Evolutionary conservation across 2,329 filamentous ascomycete genomes (phyloP).

Genomic region (Aspergillus quadrilineatus): DNA sequence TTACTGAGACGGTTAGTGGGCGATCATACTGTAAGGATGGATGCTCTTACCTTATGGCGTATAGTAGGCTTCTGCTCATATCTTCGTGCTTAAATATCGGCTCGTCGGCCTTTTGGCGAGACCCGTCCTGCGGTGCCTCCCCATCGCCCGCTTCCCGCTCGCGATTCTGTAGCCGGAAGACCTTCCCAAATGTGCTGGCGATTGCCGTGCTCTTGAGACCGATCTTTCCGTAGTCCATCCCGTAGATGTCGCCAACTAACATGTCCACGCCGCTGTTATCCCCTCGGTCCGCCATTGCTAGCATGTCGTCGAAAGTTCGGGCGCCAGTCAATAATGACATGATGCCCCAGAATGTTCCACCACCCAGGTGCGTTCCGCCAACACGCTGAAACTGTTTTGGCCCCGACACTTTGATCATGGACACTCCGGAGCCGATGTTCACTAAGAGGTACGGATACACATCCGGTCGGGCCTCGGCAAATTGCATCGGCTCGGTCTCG

Average conservation of each 20-base stretch:
- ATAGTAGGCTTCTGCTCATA: constrained; percentile 85
- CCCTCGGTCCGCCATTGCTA: constrained; percentile 82
- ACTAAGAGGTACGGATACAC: constrained; percentile 97
- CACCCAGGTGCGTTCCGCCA: constrained; percentile 89
- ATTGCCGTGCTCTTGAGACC: constrained; percentile 94
- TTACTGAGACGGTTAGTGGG: constrained; percentile 59
- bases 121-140: constrained; percentile 55
- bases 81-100: constrained; percentile 72
- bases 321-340: constrained; percentile 90
- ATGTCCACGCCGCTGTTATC: constrained; percentile 95
- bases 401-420: constrained; percentile 94
- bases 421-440: constrained; percentile 96
- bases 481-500: constrained; percentile 86
- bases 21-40: neutral
- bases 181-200: constrained; percentile 93
- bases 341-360: constrained; percentile 96
- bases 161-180: constrained; percentile 86
- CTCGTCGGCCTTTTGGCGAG: constrained; percentile 37
- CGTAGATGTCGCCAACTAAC: constrained; percentile 97
- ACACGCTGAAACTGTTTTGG: constrained; percentile 85
- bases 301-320: constrained; percentile 95
- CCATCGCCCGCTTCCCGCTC: constrained; percentile 78
- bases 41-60: constrained; percentile 68
- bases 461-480: constrained; percentile 71
- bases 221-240: constrained; percentile 92